Evolutionary conservation across 495 filamentous ascomycete genomes (phyloP), one percentile per base, ranked within the genome.

Genomic region (Cladorrhinum samala): DNA sequence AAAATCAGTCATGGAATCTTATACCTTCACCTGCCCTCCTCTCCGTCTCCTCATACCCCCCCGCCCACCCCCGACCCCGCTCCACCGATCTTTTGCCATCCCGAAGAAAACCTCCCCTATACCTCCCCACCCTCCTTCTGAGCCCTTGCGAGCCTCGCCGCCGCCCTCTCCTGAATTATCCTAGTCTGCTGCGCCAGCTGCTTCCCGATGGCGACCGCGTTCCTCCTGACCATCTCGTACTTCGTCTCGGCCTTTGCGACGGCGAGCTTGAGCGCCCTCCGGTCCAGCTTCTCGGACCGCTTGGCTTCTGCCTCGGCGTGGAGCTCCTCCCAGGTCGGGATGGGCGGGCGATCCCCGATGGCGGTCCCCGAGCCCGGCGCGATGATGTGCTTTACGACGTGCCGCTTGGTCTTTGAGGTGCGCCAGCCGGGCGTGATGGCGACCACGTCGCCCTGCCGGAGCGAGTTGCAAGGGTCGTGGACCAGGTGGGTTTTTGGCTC

Each of bases 381-480:
- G 55, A 94, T 74, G 60, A 94, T 91, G 49, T 77, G 67, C 65
- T 86, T 84, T 20, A 93, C 84, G 25, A 92, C 85, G 67, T 91
- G 87, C 23, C 78, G 83, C 55, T 91, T 88, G 49, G 68, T 64
- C 49, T 83, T 83, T 55, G 78, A 79, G 52, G 77, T 77, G 14
- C 83, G 80, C 62, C 72, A 83, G 39, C 84, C 84, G 18, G 83
- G 78, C 18, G 79, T 79, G 63, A 93, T 87, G 66, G 83, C 80
- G n/a, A 94, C 82, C 13, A 92, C 80, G 68, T 94, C 89, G 62
- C 89, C 89, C 44, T 77, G 72, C 50, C 84, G 80, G 46, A 89
- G 73, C 13, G 86, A 89, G 72, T 84, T 80, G 63, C 66, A 69
- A 6, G 88, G 89, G 72, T 94, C 89, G 65, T 87, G 80, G 14